Percentiles rank a stretch among this genome's conserved stretches.
phyloP scores from a whole-genome alignment of 192 early-diverging fungal genomes.

The Mortierella hygrophila region DNA sequence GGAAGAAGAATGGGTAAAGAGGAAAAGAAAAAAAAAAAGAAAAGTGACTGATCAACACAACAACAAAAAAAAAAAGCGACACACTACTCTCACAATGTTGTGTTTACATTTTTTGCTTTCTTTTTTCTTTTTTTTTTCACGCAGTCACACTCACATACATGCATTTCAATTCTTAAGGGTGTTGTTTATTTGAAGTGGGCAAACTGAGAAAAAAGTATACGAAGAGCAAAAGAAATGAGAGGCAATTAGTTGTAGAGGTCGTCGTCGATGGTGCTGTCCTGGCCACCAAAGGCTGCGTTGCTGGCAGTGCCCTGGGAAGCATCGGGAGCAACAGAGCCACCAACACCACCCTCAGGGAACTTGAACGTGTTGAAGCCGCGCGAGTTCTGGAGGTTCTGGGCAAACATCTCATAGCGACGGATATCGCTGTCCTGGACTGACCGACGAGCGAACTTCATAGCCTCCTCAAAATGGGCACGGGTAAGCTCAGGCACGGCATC shows the following conservation, averaged over 20 bases:
- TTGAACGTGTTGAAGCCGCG: constrained; percentile 97
- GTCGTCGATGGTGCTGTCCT: constrained; percentile 77
- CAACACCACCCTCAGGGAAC: constrained; percentile 85
- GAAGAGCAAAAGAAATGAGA: not conserved
- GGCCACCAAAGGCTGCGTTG: constrained; percentile 66
- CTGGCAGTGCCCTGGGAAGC: constrained; percentile 50
- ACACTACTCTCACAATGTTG: not conserved
- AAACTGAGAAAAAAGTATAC: not conserved
- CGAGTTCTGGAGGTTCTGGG: constrained; percentile 96
- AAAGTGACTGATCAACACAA: constrained; percentile 8
- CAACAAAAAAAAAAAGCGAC: constrained; percentile 5
- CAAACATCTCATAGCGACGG: constrained; percentile 99
- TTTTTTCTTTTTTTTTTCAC: constrained; percentile 20
- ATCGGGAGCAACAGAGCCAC: constrained; percentile 52
- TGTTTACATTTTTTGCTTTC: constrained; percentile 27
- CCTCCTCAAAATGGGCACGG: constrained; percentile 97
- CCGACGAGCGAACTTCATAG: constrained; percentile 97
- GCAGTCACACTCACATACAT: not conserved
- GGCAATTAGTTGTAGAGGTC: constrained; percentile 82
- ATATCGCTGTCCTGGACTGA: constrained; percentile 97
- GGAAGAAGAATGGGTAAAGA: constrained; percentile 2
- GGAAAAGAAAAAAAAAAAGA: constrained; percentile 25
- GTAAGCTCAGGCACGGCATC: constrained; percentile 95
- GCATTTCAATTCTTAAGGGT: constrained; percentile 7
- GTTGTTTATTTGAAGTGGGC: constrained; percentile 5